Evolutionary conservation across 75 land plant species (phyloP).

Genomic region (Pinus albicaulis): DNA sequence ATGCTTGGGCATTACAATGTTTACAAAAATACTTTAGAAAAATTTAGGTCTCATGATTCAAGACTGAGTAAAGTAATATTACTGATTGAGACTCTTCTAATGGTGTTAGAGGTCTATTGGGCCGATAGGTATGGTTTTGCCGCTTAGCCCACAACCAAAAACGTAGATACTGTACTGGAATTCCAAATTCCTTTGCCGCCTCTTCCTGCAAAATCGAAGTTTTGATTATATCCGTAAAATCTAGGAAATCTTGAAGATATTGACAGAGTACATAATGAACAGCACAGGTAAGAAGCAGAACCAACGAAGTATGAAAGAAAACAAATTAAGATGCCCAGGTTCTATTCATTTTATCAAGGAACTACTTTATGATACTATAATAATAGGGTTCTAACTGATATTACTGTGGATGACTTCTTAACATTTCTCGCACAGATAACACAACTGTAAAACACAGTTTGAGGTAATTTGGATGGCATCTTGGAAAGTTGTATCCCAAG

Average conservation of each 20-base stretch:
- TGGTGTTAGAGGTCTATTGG: conserved; percentile 39
- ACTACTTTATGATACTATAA: not conserved
- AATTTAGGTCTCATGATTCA: conserved; percentile 13
- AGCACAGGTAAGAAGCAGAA: not conserved
- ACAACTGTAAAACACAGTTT: not conserved
- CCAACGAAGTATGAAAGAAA: not conserved
- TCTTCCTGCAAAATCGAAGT: conserved; percentile 29
- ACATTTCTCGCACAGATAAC: not conserved
- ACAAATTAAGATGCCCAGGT: too few species aligned
- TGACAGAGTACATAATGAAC: not conserved
- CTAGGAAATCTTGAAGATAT: not conserved
- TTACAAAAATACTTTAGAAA: too few species aligned
- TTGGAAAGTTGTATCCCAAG: too few species aligned
- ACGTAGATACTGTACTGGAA: conserved; percentile 41
- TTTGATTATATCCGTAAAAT: not conserved
- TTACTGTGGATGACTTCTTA: not conserved
- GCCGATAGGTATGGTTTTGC: conserved; percentile 58
- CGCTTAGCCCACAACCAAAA: conserved; percentile 62
- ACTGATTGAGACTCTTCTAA: conserved; percentile 55
- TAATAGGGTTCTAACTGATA: not conserved
- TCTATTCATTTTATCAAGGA: not conserved
- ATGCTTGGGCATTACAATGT: too few species aligned
- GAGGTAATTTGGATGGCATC: not conserved
- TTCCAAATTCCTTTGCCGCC: conserved; percentile 37
- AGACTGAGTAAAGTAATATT: conserved; percentile 4